Conservation (phyloP, 331 rosid species). For the Erythrophleum ivorense region DNA sequence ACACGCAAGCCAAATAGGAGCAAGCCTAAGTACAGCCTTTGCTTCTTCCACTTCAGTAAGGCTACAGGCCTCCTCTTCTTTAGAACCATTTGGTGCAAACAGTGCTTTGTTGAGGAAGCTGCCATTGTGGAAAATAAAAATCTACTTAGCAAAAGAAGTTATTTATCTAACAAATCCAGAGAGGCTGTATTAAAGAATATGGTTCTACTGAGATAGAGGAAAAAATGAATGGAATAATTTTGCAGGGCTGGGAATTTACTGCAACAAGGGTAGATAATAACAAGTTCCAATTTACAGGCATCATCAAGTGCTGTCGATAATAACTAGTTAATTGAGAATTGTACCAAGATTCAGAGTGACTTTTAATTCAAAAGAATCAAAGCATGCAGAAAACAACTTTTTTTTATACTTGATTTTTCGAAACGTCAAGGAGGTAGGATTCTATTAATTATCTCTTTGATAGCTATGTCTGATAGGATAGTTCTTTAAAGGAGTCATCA, state of each 20-base stretch:
- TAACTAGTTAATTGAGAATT: background rate
- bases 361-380: too few species aligned
- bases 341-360: background rate
- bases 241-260: background rate
- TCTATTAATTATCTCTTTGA: background rate
- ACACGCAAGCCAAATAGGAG: slow-evolving; percentile 3
- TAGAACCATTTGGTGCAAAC: background rate
- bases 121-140: background rate
- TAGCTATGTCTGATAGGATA: too few species aligned
- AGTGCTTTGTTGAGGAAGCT: slow-evolving; percentile 8
- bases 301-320: background rate
- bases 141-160: background rate
- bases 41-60: slow-evolving; percentile 19
- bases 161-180: background rate
- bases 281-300: background rate
- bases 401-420: background rate
- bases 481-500: too few species aligned
- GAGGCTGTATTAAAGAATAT: background rate
- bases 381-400: too few species aligned
- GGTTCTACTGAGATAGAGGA: background rate
- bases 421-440: background rate
- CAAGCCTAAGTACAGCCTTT: slow-evolving; percentile 7
- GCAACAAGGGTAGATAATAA: background rate
- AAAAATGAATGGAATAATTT: too few species aligned
- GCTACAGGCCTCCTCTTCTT: background rate